phyloP scores from a whole-genome alignment of 225 moss, liverwort and hornwort genomes.

The Lunularia cruciata region DNA sequence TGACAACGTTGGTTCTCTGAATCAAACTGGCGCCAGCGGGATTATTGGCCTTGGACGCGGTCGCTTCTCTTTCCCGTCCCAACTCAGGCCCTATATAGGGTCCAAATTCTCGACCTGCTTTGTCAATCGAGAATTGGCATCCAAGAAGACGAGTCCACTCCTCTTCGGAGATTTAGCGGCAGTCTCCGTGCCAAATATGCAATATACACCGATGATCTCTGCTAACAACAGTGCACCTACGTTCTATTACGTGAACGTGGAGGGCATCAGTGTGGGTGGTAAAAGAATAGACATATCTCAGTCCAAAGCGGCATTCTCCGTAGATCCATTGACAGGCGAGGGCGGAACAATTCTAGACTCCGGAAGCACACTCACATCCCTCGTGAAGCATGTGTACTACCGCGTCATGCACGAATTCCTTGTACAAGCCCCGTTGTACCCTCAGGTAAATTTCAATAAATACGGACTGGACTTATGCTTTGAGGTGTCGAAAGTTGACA shows the following conservation, averaged over 20 bases:
- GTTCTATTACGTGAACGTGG: constrained; percentile 39
- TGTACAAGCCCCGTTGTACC: neutral
- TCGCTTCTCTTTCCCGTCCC: constrained; percentile 22
- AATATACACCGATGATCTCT: constrained; percentile 29
- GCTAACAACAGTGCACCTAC: neutral
- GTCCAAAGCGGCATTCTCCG: constrained; percentile 8
- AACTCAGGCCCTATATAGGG: constrained; percentile 11
- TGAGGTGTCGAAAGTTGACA: neutral
- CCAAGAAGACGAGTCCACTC: constrained; percentile 11
- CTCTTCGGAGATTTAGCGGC: constrained; percentile 25
- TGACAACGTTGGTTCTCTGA: constrained; percentile 10
- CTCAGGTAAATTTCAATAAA: constrained; percentile 17
- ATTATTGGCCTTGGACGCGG: constrained; percentile 28
- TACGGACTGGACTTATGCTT: constrained; percentile 28
- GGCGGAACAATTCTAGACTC: constrained; percentile 20
- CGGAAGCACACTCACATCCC: constrained; percentile 18
- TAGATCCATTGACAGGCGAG: constrained; percentile 10
- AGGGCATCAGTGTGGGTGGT: constrained; percentile 25
- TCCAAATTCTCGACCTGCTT: constrained; percentile 24
- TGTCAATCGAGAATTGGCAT: neutral
- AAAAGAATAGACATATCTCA: constrained; percentile 3
- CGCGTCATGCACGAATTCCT: constrained; percentile 17
- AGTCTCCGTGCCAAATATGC: constrained; percentile 4
- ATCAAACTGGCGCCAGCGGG: constrained; percentile 18
- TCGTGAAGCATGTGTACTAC: constrained; percentile 16